Evolutionary conservation across 257 asterid species (phyloP), one percentile per base, ranked within the genome.

Genomic region (Penstemon eatonii): DNA sequence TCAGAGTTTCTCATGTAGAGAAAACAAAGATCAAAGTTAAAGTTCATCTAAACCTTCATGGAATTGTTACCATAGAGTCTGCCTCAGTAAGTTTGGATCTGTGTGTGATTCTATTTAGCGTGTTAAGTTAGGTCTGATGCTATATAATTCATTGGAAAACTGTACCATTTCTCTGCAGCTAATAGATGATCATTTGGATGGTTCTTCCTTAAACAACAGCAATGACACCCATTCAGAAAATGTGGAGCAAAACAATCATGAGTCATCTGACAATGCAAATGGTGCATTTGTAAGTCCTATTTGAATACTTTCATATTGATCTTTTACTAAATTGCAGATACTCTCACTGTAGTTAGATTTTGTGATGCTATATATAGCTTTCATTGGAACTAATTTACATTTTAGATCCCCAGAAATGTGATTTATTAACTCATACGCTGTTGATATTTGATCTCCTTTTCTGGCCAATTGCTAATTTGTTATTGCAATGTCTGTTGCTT

Each of bases 31-130:
- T 91, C 49, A 94, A 94, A 81, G 77, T 91, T 60, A 86, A 82
- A 79, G 81, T 89, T 77, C 86, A 65, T 66, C 84, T 94, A 72
- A 86, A 91, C 84, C 83, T 87, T 73, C 89, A 90, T 61, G 99
- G 99, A 67, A 80, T 89, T 75, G 82, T 91, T 74, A 65, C 87
- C 58, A 76, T 89, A 73, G 87, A 81, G 54, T 82, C 96, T 56
- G 96, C 95, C 47, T 78, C 85, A 60, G 99, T 91, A 81, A 68
- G 99, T 86, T 45, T 61, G 60, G 56, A 69, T 69, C 59, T 63
- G 46, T 54, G 10, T 65, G 41, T 65, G 45, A 39, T 43, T 67
- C 56, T 60, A 40, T 65, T 52, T 10, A 10, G 54, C 55, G 33
- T 71, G 46, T 73, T 55, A 59, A 41, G 25, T 56, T 62, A 39